Conservation (phyloP, 2,329 filamentous ascomycete genomes). For the Cladorrhinum sp. region DNA sequence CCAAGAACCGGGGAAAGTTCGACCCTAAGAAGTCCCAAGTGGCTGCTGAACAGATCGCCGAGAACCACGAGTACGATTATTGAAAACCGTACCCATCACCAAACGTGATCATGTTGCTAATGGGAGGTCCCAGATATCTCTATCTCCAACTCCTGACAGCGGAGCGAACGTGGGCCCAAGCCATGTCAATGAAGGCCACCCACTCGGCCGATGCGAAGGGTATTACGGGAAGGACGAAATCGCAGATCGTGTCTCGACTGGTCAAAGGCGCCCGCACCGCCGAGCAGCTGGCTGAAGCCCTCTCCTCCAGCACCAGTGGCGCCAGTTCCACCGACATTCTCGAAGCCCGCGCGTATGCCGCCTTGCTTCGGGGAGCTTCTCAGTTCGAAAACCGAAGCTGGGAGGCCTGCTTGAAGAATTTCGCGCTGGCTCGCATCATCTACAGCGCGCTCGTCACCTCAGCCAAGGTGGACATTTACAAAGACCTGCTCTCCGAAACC, state of each 20-base stretch:
- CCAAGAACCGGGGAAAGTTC: slow-evolving; percentile 84
- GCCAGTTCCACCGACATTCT: slow-evolving; percentile 69
- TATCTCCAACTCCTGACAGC: slow-evolving; percentile 79
- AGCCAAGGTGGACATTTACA: slow-evolving; percentile 72
- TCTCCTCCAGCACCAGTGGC: slow-evolving; percentile 61
- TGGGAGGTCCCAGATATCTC: slow-evolving; percentile 62
- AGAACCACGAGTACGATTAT: slow-evolving; percentile 67
- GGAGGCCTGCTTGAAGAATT: slow-evolving; percentile 72
- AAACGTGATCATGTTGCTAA: background rate
- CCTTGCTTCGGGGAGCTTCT: slow-evolving; percentile 70
- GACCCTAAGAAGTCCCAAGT: slow-evolving; percentile 67
- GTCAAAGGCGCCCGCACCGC: slow-evolving; percentile 74
- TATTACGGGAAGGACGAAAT: slow-evolving; percentile 74
- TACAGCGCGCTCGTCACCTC: slow-evolving; percentile 71
- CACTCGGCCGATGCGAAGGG: slow-evolving; percentile 77
- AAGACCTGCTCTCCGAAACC: slow-evolving; percentile 78
- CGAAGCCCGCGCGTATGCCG: slow-evolving; percentile 81
- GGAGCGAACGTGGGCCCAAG: slow-evolving; percentile 92
- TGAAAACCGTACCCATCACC: background rate
- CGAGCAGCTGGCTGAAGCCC: slow-evolving; percentile 60
- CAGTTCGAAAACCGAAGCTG: slow-evolving; percentile 87
- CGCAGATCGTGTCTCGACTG: slow-evolving; percentile 84
- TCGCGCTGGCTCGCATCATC: slow-evolving; percentile 73
- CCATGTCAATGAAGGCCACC: slow-evolving; percentile 86
- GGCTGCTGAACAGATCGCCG: slow-evolving; percentile 70